Percentiles rank a stretch among this genome's conserved stretches.
phyloP scores from a whole-genome alignment of 352 stramenopile genomes.

The Stramenopiles sp. region DNA sequence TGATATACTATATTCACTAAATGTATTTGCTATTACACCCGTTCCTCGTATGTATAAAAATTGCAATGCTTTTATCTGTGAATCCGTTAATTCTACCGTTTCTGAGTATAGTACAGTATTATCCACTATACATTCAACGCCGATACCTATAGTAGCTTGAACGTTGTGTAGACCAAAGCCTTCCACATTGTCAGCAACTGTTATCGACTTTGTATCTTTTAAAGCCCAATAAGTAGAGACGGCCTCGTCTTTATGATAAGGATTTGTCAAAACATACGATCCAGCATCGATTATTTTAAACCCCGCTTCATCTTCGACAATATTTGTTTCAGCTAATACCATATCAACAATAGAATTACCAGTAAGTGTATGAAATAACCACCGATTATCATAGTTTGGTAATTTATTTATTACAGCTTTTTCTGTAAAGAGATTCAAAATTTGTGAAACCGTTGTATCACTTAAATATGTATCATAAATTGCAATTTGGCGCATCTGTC shows the following conservation, averaged over 20 bases:
- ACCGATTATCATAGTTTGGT: not conserved
- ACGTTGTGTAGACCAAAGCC: not conserved
- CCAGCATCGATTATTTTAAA: not conserved
- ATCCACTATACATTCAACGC: not conserved
- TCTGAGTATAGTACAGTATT: no score
- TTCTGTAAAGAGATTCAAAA: not conserved
- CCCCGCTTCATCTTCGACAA: not conserved
- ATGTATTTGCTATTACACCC: no score
- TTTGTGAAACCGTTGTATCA: not conserved
- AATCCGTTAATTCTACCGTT: no score
- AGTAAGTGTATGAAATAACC: not conserved
- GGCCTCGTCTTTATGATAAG: not conserved
- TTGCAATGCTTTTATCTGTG: no score
- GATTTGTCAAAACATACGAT: not conserved
- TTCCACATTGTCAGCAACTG: not conserved
- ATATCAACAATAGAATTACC: not conserved
- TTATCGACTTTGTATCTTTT: not conserved
- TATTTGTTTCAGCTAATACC: not conserved
- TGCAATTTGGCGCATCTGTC: not conserved
- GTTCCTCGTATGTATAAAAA: no score
- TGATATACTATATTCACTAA: no score
- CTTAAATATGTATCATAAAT: not conserved
- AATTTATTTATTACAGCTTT: not conserved
- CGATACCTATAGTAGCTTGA: not conserved
- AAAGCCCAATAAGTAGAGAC: not conserved